Conservation (phyloP, 148 eudicot species). For the Rhododendron ferrugineum region DNA sequence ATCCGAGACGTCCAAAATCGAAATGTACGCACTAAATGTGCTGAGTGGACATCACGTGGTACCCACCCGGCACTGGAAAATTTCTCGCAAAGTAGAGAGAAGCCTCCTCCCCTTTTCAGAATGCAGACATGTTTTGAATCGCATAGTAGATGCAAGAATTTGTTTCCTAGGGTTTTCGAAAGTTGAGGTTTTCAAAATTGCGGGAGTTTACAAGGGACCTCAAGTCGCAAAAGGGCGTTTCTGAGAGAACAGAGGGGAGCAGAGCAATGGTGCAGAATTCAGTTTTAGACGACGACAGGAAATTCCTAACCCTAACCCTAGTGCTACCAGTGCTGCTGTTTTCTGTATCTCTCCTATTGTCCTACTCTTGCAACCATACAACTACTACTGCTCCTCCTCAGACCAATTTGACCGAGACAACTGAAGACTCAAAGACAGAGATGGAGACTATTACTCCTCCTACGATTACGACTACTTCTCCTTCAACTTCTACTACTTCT, state of each 20-base stretch:
- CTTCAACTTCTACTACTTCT: not conserved
- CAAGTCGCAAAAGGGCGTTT: not conserved
- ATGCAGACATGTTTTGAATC: too few species aligned
- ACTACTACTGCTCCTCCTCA: not conserved
- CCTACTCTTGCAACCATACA: not conserved
- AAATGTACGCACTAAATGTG: too few species aligned
- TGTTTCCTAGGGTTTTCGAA: not conserved
- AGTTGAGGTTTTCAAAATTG: not conserved
- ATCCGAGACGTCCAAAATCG: too few species aligned
- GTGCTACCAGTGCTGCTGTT: not conserved
- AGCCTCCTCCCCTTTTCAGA: too few species aligned
- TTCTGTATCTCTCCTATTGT: not conserved
- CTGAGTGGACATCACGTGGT: too few species aligned
- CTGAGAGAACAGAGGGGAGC: not conserved
- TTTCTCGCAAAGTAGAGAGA: too few species aligned
- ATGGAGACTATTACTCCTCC: not conserved
- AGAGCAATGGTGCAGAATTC: not conserved
- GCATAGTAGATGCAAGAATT: too few species aligned
- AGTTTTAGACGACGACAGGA: not conserved
- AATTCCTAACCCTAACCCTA: constrained; percentile 5
- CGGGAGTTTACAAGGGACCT: not conserved
- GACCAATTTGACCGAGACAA: not conserved
- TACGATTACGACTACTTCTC: not conserved
- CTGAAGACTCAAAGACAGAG: not conserved
- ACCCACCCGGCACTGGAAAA: too few species aligned